These are phyloP conservation scores for Eutrema yunnanense DNA, from an alignment of 345 rosid species.

Conservation along the genomic window DNA sequence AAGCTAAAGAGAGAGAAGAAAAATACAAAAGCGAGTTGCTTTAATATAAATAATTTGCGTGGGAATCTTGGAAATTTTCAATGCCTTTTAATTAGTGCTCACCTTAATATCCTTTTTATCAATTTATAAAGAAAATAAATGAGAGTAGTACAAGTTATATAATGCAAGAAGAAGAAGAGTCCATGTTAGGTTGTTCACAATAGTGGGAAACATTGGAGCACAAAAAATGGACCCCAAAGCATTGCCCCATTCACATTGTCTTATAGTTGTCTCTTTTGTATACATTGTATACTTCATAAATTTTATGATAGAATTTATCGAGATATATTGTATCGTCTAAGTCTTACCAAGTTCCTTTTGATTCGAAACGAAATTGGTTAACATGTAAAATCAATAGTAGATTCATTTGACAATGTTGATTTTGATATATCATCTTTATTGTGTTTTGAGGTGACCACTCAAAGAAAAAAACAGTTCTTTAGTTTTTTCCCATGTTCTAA, in stretches of 20 bases:
- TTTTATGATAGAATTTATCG: not conserved
- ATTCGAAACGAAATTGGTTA: not conserved
- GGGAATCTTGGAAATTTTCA: slow-evolving; percentile 21
- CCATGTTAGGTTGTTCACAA: slow-evolving; percentile 33
- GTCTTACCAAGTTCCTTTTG: slow-evolving; percentile 3
- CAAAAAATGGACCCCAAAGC: slow-evolving; percentile 31
- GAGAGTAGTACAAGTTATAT: slow-evolving; percentile 23
- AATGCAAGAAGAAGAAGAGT: slow-evolving; percentile 14
- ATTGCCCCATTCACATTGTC: slow-evolving; percentile 29
- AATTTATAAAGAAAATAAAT: slow-evolving; percentile 13
- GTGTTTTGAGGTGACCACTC: slow-evolving; percentile 24
- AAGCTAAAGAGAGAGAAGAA: slow-evolving; percentile 2
- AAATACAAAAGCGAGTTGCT: slow-evolving; percentile 21
- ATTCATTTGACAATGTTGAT: slow-evolving; percentile 4
- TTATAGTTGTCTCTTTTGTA: slow-evolving; percentile 29
- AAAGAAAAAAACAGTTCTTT: not conserved
- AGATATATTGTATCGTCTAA: not conserved
- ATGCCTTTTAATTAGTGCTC: slow-evolving; percentile 18
- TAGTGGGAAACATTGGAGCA: slow-evolving; percentile 41
- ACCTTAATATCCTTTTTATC: slow-evolving; percentile 10
- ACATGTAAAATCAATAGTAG: slow-evolving; percentile 8
- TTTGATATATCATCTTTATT: slow-evolving; percentile 18
- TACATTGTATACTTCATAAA: slow-evolving; percentile 11
- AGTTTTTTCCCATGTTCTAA: too few relatives aligned
- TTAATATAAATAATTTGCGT: slow-evolving; percentile 22